Conservation (phyloP, 352 stramenopile genomes). For the Pythium angustatum region DNA sequence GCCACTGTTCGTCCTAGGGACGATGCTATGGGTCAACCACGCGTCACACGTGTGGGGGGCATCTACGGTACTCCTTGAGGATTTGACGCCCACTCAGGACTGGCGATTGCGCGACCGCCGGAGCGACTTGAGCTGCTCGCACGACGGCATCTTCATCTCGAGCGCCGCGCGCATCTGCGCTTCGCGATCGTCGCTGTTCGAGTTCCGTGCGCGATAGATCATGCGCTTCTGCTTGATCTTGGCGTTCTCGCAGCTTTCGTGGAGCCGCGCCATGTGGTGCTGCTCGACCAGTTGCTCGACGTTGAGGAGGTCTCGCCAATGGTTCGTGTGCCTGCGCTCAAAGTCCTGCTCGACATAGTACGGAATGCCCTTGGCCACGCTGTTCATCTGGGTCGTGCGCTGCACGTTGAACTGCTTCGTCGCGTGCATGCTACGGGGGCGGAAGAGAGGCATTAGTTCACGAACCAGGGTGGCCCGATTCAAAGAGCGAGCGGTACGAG, state of each 20-base stretch:
- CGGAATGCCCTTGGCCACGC: constrained; percentile 82
- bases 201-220: constrained; percentile 84
- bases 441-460: background rate
- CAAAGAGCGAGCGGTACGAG: background rate
- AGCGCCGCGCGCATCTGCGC: constrained; percentile 74
- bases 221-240: constrained; percentile 87
- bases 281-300: constrained; percentile 89
- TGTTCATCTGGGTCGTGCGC: constrained; percentile 76
- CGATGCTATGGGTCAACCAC: too few species aligned
- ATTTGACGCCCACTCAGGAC: too few species aligned
- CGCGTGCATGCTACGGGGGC: constrained; percentile 61
- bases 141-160: constrained; percentile 84
- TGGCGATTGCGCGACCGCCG: constrained; percentile 66
- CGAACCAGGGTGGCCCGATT: background rate
- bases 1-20: too few species aligned
- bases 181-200: constrained; percentile 73
- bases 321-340: constrained; percentile 82
- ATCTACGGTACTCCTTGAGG: too few species aligned
- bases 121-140: constrained; percentile 73
- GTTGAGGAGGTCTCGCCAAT: constrained; percentile 81
- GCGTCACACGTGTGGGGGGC: too few species aligned
- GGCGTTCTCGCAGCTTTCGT: constrained; percentile 78
- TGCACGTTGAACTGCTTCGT: constrained; percentile 76
- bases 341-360: constrained; percentile 89
- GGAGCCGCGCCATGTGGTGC: constrained; percentile 66